Evolutionary conservation across 345 rosid species (phyloP), one percentile per base, ranked within the genome.

Genomic region (Cochlearia excelsa): DNA sequence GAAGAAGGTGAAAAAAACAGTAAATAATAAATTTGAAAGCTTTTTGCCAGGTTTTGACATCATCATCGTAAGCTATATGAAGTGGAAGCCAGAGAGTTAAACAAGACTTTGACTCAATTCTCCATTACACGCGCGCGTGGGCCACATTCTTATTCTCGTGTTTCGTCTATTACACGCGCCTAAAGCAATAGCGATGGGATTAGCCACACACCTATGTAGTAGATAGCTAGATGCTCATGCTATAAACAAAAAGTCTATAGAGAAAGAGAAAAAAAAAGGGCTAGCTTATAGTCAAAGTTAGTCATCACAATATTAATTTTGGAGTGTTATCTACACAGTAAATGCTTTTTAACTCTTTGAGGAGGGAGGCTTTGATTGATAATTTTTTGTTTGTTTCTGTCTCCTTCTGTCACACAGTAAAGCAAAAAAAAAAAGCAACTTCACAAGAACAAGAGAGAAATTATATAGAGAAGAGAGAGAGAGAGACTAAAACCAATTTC

Each of bases 281-380:
- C 50, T 26, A 59, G 51, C 6, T 6, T 10, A 62, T 26, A 50
- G 74, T 70, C 69, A 70, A 63, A 63, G 74, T 50, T 59, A 63
- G 64, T 63, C 44, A 43, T 63, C 43, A 43, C 16, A 7, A 7
- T 39, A 9, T 55, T 35, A 44, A 16, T 63, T 70, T 60, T 9
- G 48, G 50, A 63, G 56, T 61, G 47, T 45, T 52, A 52, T 61
- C 59, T 61, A 58, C 27, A 63, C 74, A 70, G 74, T 70, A 57
- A 70, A 70, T 63, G 65, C 74, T 51, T 16, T 61, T 55, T 35
- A 67, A 57, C 34, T 58, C 58, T 51, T 57, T 1, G 41, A 9
- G 33, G 51, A 7, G 49, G n/a, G 55, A 37, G 26, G 44, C 47
- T 70, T 29, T 63, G 65, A 70, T 70, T 70, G 69, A 37, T 68